Evolutionary conservation across 2,329 filamentous ascomycete species (phyloP).

Genomic region (Pseudogymnoascus sp.): DNA sequence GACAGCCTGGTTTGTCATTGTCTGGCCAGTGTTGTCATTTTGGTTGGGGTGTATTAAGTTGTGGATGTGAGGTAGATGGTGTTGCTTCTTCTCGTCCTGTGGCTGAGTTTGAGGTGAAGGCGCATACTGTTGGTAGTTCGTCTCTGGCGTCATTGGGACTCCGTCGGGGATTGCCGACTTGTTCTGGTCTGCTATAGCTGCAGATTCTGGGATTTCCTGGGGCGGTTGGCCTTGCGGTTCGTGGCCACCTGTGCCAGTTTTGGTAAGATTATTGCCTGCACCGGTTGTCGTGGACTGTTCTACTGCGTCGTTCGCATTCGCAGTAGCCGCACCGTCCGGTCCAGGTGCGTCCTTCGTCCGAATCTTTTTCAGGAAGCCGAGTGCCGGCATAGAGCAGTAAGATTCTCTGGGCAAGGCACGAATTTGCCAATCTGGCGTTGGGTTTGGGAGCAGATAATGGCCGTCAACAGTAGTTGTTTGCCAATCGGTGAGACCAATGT

Average conservation of each 20-base stretch:
- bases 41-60: constrained; percentile 69
- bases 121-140: constrained; percentile 19
- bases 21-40: constrained; percentile 34
- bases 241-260: constrained; percentile 51
- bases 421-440: constrained; percentile 6
- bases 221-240: constrained; percentile 25
- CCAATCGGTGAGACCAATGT: constrained; percentile 2
- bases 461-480: background rate
- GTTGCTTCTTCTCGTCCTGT: constrained; percentile 40
- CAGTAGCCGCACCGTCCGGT: constrained; percentile 36
- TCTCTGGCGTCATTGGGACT: constrained; percentile 25
- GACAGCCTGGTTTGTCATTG: constrained; percentile 19
- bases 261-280: constrained; percentile 59
- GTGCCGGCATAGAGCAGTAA: constrained; percentile 64
- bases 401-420: background rate
- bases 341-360: constrained; percentile 81
- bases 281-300: constrained; percentile 40
- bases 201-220: constrained; percentile 21
- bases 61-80: constrained; percentile 72
- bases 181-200: constrained; percentile 21
- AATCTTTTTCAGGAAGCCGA: constrained; percentile 98
- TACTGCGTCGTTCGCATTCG: constrained; percentile 5
- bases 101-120: constrained; percentile 19
- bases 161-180: background rate
- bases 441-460: background rate